Evolutionary conservation across 2,329 filamentous ascomycete genomes (phyloP).

Genomic region (Sporothrix inflata): DNA sequence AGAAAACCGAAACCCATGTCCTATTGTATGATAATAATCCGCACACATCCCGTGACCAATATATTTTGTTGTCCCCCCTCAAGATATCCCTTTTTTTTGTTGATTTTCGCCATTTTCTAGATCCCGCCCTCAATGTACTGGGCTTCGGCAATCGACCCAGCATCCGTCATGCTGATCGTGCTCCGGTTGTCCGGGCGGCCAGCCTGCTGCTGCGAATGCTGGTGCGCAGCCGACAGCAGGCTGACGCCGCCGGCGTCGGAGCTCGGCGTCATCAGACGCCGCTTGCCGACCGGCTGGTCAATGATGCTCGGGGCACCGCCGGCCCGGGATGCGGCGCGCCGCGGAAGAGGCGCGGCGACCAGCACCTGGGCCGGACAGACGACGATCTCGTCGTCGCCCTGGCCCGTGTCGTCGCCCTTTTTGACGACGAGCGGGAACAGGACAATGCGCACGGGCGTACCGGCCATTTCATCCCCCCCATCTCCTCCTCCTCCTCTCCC

Average conservation of each 20-base stretch:
- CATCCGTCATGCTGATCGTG: slow-evolving; percentile 43
- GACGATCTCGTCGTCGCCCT: slow-evolving; percentile 91
- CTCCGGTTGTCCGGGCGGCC: slow-evolving; percentile 43
- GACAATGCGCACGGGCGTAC: slow-evolving; percentile 83
- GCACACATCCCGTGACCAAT: slow-evolving; percentile 4
- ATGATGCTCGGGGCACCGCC: slow-evolving; percentile 33
- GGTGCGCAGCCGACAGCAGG: slow-evolving; percentile 36
- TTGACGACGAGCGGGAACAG: slow-evolving; percentile 96
- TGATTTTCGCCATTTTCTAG: background rate
- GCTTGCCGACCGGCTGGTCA: slow-evolving; percentile 20
- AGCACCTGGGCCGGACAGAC: slow-evolving; percentile 95
- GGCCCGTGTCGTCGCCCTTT: slow-evolving; percentile 85
- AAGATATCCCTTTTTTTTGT: background rate
- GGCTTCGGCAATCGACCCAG: slow-evolving; percentile 25
- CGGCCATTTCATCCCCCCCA: slow-evolving; percentile 55
- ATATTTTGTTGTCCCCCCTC: background rate
- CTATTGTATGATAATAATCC: slow-evolving; percentile 3
- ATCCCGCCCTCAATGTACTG: slow-evolving; percentile 24
- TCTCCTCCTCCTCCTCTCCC: slow-evolving; percentile 54
- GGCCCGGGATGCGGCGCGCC: slow-evolving; percentile 33
- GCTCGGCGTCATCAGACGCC: slow-evolving; percentile 50
- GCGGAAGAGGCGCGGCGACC: slow-evolving; percentile 59
- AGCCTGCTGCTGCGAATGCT: slow-evolving; percentile 37
- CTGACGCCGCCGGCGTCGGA: slow-evolving; percentile 57
- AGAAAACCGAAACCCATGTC: background rate